phyloP scores from a whole-genome alignment of 306 rosid genomes.

The Fragaria vesca region DNA sequence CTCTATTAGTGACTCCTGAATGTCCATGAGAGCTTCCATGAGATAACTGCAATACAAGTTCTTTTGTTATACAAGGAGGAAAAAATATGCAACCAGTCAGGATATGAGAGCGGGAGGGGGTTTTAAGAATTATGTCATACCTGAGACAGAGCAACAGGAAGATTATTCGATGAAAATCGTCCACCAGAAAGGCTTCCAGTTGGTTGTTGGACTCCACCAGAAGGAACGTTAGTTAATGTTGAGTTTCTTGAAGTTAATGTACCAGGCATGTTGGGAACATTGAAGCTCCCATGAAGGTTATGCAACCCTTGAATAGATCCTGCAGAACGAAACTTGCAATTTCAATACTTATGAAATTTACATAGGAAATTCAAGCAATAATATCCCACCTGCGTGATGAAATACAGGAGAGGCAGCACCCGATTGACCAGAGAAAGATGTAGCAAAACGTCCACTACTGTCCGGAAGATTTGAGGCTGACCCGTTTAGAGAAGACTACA shows the following conservation, averaged over 20 bases:
- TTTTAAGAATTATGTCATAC: constrained; percentile 29
- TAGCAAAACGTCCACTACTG: constrained; percentile 68
- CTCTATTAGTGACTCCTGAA: constrained; percentile 89
- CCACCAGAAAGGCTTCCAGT: constrained; percentile 85
- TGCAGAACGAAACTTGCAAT: constrained; percentile 44
- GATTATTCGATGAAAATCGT: constrained; percentile 79
- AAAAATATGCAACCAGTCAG: neutral
- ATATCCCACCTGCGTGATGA: constrained; percentile 83
- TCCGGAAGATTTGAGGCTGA: constrained; percentile 91
- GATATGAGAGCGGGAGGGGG: constrained; percentile 3
- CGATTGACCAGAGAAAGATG: constrained; percentile 96
- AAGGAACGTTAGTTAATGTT: constrained; percentile 65
- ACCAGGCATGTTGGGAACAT: constrained; percentile 81
- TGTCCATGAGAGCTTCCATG: constrained; percentile 85
- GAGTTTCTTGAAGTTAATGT: constrained; percentile 76
- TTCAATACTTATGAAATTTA: constrained; percentile 32
- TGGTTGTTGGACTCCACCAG: constrained; percentile 94
- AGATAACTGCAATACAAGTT: constrained; percentile 62
- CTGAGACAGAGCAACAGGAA: constrained; percentile 90
- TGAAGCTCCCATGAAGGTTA: constrained; percentile 86
- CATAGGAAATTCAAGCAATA: constrained; percentile 34
- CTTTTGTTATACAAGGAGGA: neutral
- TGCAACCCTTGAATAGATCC: constrained; percentile 82
- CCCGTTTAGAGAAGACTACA: constrained; percentile 90
- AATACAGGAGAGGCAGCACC: constrained; percentile 90